Evolutionary conservation across 306 rosid species (phyloP).

Genomic region (Hylodesmum podocarpum): DNA sequence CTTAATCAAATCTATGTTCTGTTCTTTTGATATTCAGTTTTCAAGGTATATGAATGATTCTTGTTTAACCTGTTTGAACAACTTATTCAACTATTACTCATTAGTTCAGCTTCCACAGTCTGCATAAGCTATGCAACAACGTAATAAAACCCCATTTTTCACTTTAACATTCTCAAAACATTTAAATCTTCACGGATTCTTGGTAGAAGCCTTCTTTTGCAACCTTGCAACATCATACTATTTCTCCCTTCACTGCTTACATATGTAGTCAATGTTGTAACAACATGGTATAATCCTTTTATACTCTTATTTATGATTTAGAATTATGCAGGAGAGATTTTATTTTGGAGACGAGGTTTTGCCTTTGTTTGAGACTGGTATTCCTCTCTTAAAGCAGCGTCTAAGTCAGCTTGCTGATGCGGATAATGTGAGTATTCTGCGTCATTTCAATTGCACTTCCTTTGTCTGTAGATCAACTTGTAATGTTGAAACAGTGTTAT

Average conservation of each 20-base stretch:
- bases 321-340: constrained; percentile 79
- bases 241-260: neutral
- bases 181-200: neutral
- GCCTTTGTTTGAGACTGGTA: constrained; percentile 97
- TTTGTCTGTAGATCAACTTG: neutral
- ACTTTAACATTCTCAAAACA: neutral
- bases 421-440: constrained; percentile 51
- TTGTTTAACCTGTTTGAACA: neutral
- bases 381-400: constrained; percentile 89
- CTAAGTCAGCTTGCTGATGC: constrained; percentile 79
- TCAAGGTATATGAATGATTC: neutral
- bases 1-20: constrained; percentile 2
- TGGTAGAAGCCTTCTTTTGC: neutral
- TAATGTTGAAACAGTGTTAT: neutral
- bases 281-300: neutral
- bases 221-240: neutral
- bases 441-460: neutral
- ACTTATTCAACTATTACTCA: neutral
- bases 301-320: neutral
- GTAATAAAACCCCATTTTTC: neutral
- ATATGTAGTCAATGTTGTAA: neutral
- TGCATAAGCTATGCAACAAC: constrained; percentile 8
- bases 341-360: constrained; percentile 93
- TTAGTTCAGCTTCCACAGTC: neutral
- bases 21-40: neutral